phyloP scores from a whole-genome alignment of 2,329 filamentous ascomycete genomes.

The Venturia nashicola region DNA sequence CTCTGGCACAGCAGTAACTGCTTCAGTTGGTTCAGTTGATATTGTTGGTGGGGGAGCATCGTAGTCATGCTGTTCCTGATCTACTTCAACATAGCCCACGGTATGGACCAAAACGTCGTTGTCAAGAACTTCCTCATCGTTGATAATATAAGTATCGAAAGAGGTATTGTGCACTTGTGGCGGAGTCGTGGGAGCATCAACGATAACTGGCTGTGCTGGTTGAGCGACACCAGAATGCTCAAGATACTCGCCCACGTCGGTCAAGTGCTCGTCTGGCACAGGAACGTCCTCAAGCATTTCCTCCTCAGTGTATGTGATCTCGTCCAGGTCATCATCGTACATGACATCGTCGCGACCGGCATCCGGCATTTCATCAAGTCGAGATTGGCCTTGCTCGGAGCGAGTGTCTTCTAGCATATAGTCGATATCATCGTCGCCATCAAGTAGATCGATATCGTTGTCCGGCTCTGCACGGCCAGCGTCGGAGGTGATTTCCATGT shows the following conservation, averaged over 20 bases:
- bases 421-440: conserved; percentile 34
- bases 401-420: conserved; percentile 42
- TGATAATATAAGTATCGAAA: background rate
- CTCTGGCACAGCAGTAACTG: background rate
- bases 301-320: conserved; percentile 12
- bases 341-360: conserved; percentile 24
- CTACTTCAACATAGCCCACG: background rate
- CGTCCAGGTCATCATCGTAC: conserved; percentile 19
- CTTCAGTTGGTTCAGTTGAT: background rate
- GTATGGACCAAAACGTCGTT: background rate
- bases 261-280: background rate
- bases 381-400: conserved; percentile 15
- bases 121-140: background rate
- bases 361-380: conserved; percentile 1
- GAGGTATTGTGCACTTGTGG: background rate
- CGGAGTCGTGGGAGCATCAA: background rate
- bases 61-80: background rate
- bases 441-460: conserved; percentile 44
- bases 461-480: conserved; percentile 34
- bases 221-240: background rate
- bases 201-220: background rate
- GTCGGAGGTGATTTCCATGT: conserved; percentile 44
- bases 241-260: background rate
- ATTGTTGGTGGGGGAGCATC: background rate
- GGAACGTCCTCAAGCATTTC: conserved; percentile 9